A percentile compares a stretch with the other conserved stretches of the same genome.
phyloP scores from a whole-genome alignment of 1,284 basidiomycete species.

The Boletus albobrunnescens region DNA sequence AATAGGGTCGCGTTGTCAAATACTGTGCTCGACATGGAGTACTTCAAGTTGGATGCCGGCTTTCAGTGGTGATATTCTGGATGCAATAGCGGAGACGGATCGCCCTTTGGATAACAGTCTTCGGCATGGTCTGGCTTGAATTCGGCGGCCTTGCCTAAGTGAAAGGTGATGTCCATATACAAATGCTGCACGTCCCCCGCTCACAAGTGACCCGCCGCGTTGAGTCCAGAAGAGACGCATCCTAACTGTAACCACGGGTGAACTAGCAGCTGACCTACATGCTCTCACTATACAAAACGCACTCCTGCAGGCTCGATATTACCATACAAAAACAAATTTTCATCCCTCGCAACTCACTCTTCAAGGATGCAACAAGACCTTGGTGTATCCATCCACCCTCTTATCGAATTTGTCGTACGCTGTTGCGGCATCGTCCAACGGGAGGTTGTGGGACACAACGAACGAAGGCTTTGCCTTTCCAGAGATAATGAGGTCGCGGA shows the following conservation, averaged over 20 bases:
- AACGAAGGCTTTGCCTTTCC: slow-evolving; percentile 4
- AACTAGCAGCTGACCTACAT: neutral
- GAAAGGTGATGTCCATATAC: neutral
- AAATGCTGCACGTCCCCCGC: neutral
- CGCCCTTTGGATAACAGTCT: neutral
- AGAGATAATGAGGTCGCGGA: slow-evolving; percentile 5
- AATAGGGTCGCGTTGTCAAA: neutral
- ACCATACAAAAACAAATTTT: neutral
- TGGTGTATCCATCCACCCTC: slow-evolving; percentile 8
- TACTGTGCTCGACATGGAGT: neutral
- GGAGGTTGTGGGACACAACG: slow-evolving; percentile 2
- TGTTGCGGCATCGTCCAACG: slow-evolving; percentile 1
- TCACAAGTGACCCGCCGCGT: neutral
- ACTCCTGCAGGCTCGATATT: neutral
- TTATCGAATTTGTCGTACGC: slow-evolving; percentile 7
- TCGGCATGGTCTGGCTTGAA: neutral
- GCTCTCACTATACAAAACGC: neutral
- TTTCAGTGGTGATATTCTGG: neutral
- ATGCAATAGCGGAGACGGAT: neutral
- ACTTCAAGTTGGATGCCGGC: too few relatives aligned
- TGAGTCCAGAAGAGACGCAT: neutral
- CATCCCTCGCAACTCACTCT: neutral
- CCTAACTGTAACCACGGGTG: neutral
- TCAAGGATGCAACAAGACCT: slow-evolving; percentile 9
- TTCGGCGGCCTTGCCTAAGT: neutral